Conservation (phyloP, 2,329 filamentous ascomycete genomes). For the Ceratocystis papillata region DNA sequence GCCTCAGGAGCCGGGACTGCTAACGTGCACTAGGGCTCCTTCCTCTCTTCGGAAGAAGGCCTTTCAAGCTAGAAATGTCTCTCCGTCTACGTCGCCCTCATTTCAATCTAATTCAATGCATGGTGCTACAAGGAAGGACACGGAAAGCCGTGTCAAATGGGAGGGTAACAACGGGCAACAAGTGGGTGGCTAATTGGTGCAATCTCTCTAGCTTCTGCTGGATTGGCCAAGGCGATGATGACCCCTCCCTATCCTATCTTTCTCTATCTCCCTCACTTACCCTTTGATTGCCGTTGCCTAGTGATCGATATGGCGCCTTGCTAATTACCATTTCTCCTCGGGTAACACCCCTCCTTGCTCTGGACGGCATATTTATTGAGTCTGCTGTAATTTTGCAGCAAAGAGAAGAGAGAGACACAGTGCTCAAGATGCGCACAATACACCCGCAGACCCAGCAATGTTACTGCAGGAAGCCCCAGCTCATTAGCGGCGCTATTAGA, state of each 20-base stretch:
- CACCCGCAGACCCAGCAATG: neutral
- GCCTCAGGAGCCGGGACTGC: conserved; percentile 17
- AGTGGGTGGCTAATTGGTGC: neutral
- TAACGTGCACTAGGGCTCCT: neutral
- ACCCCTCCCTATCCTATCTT: neutral
- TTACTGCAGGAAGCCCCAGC: neutral
- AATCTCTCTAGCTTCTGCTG: neutral
- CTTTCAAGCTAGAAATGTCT: no score
- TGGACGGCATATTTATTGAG: neutral
- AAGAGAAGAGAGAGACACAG: neutral
- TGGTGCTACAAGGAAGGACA: no score
- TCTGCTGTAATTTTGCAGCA: neutral
- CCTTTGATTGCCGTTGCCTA: neutral
- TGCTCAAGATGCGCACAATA: neutral
- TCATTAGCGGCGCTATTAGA: neutral
- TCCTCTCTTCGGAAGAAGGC: no score
- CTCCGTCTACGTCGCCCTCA: no score
- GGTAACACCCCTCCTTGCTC: neutral
- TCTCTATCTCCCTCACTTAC: neutral
- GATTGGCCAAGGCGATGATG: neutral
- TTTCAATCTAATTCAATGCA: no score
- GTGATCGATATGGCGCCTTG: neutral
- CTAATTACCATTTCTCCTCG: neutral
- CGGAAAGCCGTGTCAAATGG: neutral
- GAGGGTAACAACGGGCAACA: neutral